Percentiles rank a stretch among this genome's conserved stretches.
phyloP scores from a whole-genome alignment of 768 basidiomycete species.

The Pisolithus orientalis region DNA sequence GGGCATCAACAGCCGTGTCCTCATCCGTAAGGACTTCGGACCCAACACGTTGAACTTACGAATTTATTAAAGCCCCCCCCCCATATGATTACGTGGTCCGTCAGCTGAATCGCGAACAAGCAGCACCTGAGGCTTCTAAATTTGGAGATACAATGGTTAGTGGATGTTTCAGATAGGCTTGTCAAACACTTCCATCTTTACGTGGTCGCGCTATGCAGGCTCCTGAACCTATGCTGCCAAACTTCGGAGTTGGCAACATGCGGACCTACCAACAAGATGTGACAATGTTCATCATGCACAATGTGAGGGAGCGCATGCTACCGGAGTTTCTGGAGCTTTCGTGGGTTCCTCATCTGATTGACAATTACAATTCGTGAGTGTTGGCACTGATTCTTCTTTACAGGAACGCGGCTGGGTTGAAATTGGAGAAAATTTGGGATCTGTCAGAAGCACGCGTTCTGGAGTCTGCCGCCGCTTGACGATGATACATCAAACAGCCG shows the following conservation, averaged over 20 bases:
- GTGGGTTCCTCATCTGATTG: conserved; percentile 14
- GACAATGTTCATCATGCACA: conserved; percentile 24
- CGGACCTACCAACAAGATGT: conserved; percentile 26
- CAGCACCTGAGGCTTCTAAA: no score
- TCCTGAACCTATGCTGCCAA: conserved; percentile 27
- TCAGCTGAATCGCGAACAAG: no score
- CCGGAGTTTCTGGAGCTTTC: conserved; percentile 21
- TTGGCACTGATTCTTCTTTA: neutral
- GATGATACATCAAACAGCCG: no score
- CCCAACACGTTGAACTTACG: no score
- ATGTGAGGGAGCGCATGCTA: conserved; percentile 29
- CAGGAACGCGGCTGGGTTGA: conserved; percentile 20
- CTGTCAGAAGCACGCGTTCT: conserved; percentile 21
- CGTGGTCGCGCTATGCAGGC: conserved; percentile 14
- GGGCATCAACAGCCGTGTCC: conserved; percentile 23
- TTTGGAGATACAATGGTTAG: no score
- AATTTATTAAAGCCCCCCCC: no score
- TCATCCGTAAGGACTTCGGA: conserved; percentile 19
- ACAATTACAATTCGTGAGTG: neutral
- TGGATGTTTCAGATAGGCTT: no score
- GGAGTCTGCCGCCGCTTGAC: conserved; percentile 19
- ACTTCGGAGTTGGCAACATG: conserved; percentile 26
- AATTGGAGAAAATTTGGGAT: conserved; percentile 30
- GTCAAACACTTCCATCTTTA: conserved; percentile 1
- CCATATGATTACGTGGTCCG: no score